Conservation (phyloP, 257 asterid genomes). For the Przewalskia tangutica region DNA sequence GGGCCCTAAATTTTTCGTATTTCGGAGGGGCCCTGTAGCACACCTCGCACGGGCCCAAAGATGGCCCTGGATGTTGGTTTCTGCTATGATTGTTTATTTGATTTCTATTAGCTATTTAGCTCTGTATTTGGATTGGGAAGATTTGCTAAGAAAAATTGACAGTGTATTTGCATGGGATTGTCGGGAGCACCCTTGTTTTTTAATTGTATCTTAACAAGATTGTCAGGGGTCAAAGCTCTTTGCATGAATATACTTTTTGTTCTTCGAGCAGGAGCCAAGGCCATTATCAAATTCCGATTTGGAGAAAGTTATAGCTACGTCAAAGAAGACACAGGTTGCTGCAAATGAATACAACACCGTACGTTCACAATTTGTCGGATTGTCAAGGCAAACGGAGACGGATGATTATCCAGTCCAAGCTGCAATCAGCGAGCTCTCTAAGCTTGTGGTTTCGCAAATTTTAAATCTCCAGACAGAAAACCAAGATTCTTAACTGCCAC, state of each 20-base stretch:
- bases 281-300: conserved; percentile 54
- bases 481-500: conserved; percentile 28
- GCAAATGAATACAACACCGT: conserved; percentile 55
- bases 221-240: neutral
- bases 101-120: neutral
- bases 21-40: too few species aligned
- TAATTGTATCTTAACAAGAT: neutral
- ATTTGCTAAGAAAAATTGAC: neutral
- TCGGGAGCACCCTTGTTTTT: neutral
- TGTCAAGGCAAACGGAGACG: conserved; percentile 26
- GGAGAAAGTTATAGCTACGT: conserved; percentile 51
- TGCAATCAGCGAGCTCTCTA: conserved; percentile 48
- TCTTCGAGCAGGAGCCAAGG: conserved; percentile 39
- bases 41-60: too few species aligned
- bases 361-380: conserved; percentile 28
- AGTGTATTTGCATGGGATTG: neutral
- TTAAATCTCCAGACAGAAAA: conserved; percentile 42
- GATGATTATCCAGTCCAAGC: conserved; percentile 52
- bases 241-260: neutral
- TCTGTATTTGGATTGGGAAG: neutral
- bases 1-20: too few species aligned
- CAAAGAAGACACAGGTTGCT: conserved; percentile 56
- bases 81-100: neutral
- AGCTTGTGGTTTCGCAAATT: conserved; percentile 50
- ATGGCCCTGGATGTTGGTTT: neutral